Conservation (phyloP, 805 yeast genomes). For the Nematodospora valgi region DNA sequence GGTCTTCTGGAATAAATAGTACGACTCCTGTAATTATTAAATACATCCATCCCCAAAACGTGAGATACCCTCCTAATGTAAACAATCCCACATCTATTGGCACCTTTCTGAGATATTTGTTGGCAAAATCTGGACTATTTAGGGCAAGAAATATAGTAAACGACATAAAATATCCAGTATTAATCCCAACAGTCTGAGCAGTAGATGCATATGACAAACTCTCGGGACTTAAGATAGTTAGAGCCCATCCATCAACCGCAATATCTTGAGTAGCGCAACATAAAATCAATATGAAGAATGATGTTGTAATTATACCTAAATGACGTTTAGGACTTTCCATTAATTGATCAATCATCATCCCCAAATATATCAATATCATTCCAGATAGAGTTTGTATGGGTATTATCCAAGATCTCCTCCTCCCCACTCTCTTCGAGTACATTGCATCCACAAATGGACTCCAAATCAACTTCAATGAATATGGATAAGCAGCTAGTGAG, state of each 20-base stretch:
- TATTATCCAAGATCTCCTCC: conserved; percentile 90
- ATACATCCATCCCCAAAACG: conserved; percentile 73
- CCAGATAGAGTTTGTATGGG: conserved; percentile 89
- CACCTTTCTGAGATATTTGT: conserved; percentile 64
- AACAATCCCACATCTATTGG: conserved; percentile 68
- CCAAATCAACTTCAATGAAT: conserved; percentile 89
- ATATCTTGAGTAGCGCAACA: conserved; percentile 97
- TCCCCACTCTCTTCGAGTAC: conserved; percentile 63
- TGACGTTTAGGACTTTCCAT: conserved; percentile 49
- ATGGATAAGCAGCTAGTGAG: conserved; percentile 91
- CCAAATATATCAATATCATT: conserved; percentile 60
- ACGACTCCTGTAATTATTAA: conserved; percentile 63
- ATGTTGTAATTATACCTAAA: conserved; percentile 56
- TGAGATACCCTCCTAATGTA: conserved; percentile 70
- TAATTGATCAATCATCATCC: conserved; percentile 49
- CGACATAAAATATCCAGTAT: conserved; percentile 86
- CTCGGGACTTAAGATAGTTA: conserved; percentile 74
- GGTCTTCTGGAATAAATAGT: conserved; percentile 68
- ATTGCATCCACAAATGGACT: conserved; percentile 93
- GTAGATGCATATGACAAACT: conserved; percentile 91
- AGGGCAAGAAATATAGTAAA: conserved; percentile 90
- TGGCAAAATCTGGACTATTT: conserved; percentile 89
- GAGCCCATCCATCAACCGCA: conserved; percentile 99
- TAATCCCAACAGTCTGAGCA: conserved; percentile 94
- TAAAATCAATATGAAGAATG: conserved; percentile 75